Evolutionary conservation across 805 yeast genomes (phyloP), one percentile per base, ranked within the genome.

Genomic region (Pichia insulana): DNA sequence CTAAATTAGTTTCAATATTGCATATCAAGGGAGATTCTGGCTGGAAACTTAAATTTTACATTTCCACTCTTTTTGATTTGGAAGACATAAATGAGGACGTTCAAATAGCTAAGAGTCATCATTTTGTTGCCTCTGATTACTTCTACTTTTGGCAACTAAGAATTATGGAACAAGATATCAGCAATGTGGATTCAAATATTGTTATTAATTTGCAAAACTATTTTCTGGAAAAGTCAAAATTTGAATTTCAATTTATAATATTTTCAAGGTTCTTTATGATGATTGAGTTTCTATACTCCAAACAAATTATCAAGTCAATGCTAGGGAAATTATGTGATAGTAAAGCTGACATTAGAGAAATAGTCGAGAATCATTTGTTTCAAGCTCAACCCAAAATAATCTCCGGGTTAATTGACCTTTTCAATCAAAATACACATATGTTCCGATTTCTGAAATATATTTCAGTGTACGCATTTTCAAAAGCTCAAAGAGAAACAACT

Each of bases 201-300:
- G 30, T 48, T 4, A 30, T 39, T 1, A 40, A 45, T 2, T 64
- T 67, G 39, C 37, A 65, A n/a, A 39, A 45, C 6, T 59, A 48
- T 42, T 50, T 61, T 12, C 30, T 15, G 3, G 38, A 46, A 15
- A 46, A 39, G 7, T 36, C 55, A 2, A 16, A 42, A 1, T 6
- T 18, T 1, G 40, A 42, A 1, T 46, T 57, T 39, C 41, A 63
- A 8, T 25, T 44, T 30, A 42, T 53, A 12, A 41, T 68, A 0
- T 67, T 78, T 40, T 48, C 52, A 9, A 72, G 85, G 51, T 82
- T 87, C 87, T 52, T 69, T 32, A 71, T 79, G 1, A 45, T 80
- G 42, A 70, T 33, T 64, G 74, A 50, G 37, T 44, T 6, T 48
- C 60, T 36, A 65, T 72, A 49, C 32, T 57, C 51, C 10, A 28